phyloP scores from a whole-genome alignment of 352 stramenopile species.

The Phytophthora quininea region DNA sequence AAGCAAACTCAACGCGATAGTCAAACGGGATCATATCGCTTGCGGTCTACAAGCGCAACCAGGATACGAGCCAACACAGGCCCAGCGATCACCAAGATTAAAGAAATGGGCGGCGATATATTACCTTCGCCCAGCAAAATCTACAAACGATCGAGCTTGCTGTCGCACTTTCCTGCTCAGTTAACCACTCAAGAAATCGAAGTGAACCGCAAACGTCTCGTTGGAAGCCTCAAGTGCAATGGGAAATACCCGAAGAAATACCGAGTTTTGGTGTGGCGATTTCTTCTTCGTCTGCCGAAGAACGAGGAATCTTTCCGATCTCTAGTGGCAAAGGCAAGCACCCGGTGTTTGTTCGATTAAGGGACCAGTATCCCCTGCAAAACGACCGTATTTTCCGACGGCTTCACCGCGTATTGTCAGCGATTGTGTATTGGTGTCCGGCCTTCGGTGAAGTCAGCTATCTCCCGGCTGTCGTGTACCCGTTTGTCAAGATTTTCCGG shows the following conservation, averaged over 20 bases:
- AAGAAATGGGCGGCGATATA: conserved; percentile 6
- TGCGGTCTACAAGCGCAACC: conserved; percentile 17
- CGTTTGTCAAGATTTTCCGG: conserved; percentile 87
- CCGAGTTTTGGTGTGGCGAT: conserved; percentile 84
- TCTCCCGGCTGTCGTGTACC: conserved; percentile 85
- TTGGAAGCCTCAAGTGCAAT: conserved; percentile 69
- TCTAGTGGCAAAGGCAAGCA: conserved; percentile 79
- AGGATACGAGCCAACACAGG: conserved; percentile 9
- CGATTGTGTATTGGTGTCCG: conserved; percentile 91
- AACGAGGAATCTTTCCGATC: conserved; percentile 82
- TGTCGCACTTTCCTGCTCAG: conserved; percentile 20
- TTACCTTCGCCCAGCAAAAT: conserved; percentile 19
- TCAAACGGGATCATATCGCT: conserved; percentile 8
- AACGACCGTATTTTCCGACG: conserved; percentile 76
- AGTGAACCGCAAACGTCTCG: conserved; percentile 68
- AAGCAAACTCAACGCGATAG: conserved; percentile 16
- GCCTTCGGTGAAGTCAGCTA: conserved; percentile 89
- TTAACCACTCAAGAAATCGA: conserved; percentile 49
- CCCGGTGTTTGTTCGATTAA: conserved; percentile 65
- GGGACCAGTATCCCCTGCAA: conserved; percentile 82
- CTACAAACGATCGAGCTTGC: conserved; percentile 13
- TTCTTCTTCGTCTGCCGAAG: conserved; percentile 81
- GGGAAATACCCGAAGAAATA: conserved; percentile 85
- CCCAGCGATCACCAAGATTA: conserved; percentile 15
- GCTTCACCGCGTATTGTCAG: conserved; percentile 80